Conservation (phyloP, 2,329 filamentous ascomycete genomes). For the Fusarium palustre region DNA sequence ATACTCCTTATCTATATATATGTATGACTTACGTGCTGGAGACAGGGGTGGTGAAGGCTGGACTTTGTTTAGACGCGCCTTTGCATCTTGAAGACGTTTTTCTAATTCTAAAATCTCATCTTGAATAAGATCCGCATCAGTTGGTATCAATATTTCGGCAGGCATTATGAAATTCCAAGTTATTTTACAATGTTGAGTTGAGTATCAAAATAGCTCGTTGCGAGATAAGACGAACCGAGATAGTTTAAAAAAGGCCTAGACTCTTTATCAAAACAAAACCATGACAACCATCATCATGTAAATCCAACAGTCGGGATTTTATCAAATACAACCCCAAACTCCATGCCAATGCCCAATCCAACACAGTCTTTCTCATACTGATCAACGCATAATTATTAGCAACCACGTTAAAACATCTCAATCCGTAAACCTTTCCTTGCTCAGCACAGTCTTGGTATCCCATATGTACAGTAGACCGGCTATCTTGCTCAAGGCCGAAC, state of each 20-base stretch:
- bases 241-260: slow-evolving; percentile 14
- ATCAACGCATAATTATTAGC: slow-evolving; percentile 22
- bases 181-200: slow-evolving; percentile 19
- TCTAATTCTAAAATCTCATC: slow-evolving; percentile 72
- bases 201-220: slow-evolving; percentile 30
- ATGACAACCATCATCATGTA: slow-evolving; percentile 37
- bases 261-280: slow-evolving; percentile 35
- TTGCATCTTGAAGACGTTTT: slow-evolving; percentile 59
- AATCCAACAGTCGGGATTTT: slow-evolving; percentile 38
- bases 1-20: slow-evolving; percentile 12
- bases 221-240: slow-evolving; percentile 38
- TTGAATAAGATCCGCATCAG: slow-evolving; percentile 51
- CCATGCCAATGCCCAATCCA: slow-evolving; percentile 42
- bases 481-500: slow-evolving; percentile 51
- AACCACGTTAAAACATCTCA: slow-evolving; percentile 35
- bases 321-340: slow-evolving; percentile 35
- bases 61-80: slow-evolving; percentile 56
- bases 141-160: slow-evolving; percentile 30
- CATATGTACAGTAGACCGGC: slow-evolving; percentile 13
- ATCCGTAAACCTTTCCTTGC: slow-evolving; percentile 1
- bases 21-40: slow-evolving; percentile 28
- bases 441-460: slow-evolving; percentile 20
- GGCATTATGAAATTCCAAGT: slow-evolving; percentile 42
- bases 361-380: slow-evolving; percentile 6
- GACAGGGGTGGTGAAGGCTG: slow-evolving; percentile 34